phyloP scores from a whole-genome alignment of 208 protist genomes.

The Trypanosoma lewisi region DNA sequence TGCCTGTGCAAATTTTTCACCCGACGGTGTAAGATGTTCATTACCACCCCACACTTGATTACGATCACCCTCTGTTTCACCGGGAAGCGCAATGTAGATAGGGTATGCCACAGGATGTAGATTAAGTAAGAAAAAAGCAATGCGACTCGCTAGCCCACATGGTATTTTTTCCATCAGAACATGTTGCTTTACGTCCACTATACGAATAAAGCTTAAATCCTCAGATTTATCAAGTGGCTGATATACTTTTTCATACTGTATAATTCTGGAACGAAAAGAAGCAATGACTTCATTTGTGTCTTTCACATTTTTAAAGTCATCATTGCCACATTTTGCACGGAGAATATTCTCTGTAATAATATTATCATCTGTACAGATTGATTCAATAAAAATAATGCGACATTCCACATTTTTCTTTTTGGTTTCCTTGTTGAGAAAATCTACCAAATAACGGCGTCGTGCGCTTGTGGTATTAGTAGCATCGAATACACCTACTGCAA shows the following conservation, averaged over 20 bases:
- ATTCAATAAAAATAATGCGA: slow-evolving; percentile 90
- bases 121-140: slow-evolving; percentile 89
- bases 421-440: slow-evolving; percentile 57
- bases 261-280: slow-evolving; percentile 78
- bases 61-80: slow-evolving; percentile 72
- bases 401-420: slow-evolving; percentile 43
- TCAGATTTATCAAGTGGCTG: slow-evolving; percentile 70
- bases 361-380: slow-evolving; percentile 85
- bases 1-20: slow-evolving; percentile 59
- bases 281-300: slow-evolving; percentile 75
- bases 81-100: slow-evolving; percentile 81
- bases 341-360: slow-evolving; percentile 91
- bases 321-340: slow-evolving; percentile 86
- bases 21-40: slow-evolving; percentile 62
- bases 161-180: slow-evolving; percentile 76
- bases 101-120: slow-evolving; percentile 84
- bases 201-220: slow-evolving; percentile 80
- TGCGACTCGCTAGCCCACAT: slow-evolving; percentile 68
- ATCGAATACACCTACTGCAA: slow-evolving; percentile 89
- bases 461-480: slow-evolving; percentile 89
- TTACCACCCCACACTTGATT: slow-evolving; percentile 73
- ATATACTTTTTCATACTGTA: slow-evolving; percentile 90
- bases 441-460: slow-evolving; percentile 57
- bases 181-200: slow-evolving; percentile 88
- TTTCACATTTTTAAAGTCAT: slow-evolving; percentile 86